These are phyloP conservation scores for Bryoerythrophyllum caledonicum DNA, from an alignment of 225 moss, liverwort and hornwort genomes.

Conservation along the genomic window DNA sequence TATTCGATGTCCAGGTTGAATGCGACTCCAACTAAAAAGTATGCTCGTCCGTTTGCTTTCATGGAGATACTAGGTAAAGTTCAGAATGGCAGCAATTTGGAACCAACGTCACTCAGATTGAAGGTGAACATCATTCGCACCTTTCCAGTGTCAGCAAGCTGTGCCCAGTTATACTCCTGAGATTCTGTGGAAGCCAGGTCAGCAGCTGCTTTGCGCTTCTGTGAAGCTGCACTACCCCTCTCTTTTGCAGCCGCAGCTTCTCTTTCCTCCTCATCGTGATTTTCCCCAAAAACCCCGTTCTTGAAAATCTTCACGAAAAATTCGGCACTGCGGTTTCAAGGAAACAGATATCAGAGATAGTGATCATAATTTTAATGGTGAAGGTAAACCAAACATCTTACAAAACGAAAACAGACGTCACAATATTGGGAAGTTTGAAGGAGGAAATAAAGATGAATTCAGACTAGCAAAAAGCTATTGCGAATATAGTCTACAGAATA, in stretches of 20 bases:
- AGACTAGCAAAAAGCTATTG: constrained; percentile 10
- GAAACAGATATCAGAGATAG: background rate
- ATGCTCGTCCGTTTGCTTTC: background rate
- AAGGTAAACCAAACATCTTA: constrained; percentile 1
- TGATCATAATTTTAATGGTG: background rate
- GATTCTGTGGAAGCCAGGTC: constrained; percentile 80
- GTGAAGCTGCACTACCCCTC: constrained; percentile 72
- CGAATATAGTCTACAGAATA: background rate
- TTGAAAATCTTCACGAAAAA: constrained; percentile 72
- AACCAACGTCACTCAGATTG: constrained; percentile 5
- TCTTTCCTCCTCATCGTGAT: constrained; percentile 75
- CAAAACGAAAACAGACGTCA: background rate
- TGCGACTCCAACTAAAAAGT: background rate
- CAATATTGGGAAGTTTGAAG: background rate
- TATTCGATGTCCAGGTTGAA: background rate
- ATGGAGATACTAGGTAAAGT: background rate
- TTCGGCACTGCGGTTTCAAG: constrained; percentile 37
- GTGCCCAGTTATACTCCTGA: constrained; percentile 82
- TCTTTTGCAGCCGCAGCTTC: constrained; percentile 73
- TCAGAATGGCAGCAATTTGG: background rate
- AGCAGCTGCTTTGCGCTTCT: constrained; percentile 95
- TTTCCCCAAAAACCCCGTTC: constrained; percentile 73
- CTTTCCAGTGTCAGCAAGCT: constrained; percentile 88
- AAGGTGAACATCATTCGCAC: constrained; percentile 42
- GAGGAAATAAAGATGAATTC: constrained; percentile 2